Conservation (phyloP, 2,329 filamentous ascomycete species). For the Aureobasidium sp. region DNA sequence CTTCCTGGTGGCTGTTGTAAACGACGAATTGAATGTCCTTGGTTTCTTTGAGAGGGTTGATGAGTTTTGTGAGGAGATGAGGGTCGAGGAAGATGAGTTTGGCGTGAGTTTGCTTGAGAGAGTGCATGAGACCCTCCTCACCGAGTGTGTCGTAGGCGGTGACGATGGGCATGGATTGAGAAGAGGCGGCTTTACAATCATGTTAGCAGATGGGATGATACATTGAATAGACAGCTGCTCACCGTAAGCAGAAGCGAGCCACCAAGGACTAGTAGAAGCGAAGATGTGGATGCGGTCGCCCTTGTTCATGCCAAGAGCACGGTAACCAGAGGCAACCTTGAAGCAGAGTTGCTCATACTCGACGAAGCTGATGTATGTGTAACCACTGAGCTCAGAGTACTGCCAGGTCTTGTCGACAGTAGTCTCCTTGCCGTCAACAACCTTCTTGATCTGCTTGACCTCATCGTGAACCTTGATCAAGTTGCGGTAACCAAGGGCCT, state of each 20-base stretch:
- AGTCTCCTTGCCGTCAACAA: constrained; percentile 69
- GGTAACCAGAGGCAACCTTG: constrained; percentile 64
- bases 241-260: constrained; percentile 64
- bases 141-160: constrained; percentile 94
- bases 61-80: constrained; percentile 53
- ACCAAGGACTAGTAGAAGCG: constrained; percentile 74
- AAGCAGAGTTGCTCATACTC: constrained; percentile 68
- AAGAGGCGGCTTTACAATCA: constrained; percentile 56
- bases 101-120: constrained; percentile 71
- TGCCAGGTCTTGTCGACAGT: constrained; percentile 88
- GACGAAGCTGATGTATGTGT: constrained; percentile 68
- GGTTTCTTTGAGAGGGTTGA: constrained; percentile 48
- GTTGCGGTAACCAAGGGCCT: constrained; percentile 57
- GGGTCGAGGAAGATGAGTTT: constrained; percentile 84
- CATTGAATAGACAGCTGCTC: not conserved
- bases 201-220: not conserved
- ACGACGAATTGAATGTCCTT: constrained; percentile 51
- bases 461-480: constrained; percentile 73
- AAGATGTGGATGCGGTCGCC: constrained; percentile 71
- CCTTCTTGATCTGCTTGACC: constrained; percentile 83
- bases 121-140: constrained; percentile 75
- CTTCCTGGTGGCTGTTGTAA: constrained; percentile 48
- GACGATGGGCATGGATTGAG: constrained; percentile 85
- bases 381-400: constrained; percentile 76
- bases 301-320: constrained; percentile 62